Evolutionary conservation across 495 filamentous ascomycete species (phyloP), one percentile per base, ranked within the genome.

Genomic region (Aspergillus sclerotiicarbonarius): DNA sequence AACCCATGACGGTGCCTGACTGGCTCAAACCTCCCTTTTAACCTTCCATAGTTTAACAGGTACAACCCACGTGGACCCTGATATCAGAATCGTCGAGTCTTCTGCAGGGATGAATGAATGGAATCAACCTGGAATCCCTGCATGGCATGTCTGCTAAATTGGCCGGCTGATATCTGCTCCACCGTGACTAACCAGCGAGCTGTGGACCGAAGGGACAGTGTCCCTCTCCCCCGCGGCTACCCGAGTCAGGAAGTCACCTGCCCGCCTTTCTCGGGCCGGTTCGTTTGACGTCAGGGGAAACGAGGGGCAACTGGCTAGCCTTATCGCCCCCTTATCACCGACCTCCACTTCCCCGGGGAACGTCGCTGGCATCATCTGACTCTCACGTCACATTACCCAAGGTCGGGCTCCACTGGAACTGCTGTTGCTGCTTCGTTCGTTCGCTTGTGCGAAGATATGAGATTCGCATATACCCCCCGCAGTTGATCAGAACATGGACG

Each of bases 401-500:
- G 25, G 21, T 10, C 37, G 37, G 37, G 37, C 8, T n/a, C 37
- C 37, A 25, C 25, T 25, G 25, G 2, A 25, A 25, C 25, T 25
- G 2, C 25, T 25, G 25, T 25, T 25, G 25, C 37, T n/a, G 12
- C 13, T 37, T 37, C 33, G 13, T 9, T 9, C 37, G 13, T 41
- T 41, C n/a, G 4, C 5, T 41, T 12, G 37, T 1, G 37, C 37
- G 37, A 41, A 41, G 13, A 41, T 6, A 41, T 41, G 37, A 41
- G 10, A 41, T 41, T 41, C 12, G n/a, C 12, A n/a, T 6, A n/a
- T 41, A n/a, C 13, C n/a, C 12, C 37, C 37, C 15, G 13, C 19
- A 18, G 16, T 49, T 61, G 54, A 53, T 48, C 45, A 57, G 39
- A 62, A 31, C 49, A 64, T 51, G 33, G 55, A 54, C 32, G 41